These are phyloP conservation scores for Teratosphaeria epicoccoides DNA, from an alignment of 2,329 filamentous ascomycete species.

Conservation along the genomic window DNA sequence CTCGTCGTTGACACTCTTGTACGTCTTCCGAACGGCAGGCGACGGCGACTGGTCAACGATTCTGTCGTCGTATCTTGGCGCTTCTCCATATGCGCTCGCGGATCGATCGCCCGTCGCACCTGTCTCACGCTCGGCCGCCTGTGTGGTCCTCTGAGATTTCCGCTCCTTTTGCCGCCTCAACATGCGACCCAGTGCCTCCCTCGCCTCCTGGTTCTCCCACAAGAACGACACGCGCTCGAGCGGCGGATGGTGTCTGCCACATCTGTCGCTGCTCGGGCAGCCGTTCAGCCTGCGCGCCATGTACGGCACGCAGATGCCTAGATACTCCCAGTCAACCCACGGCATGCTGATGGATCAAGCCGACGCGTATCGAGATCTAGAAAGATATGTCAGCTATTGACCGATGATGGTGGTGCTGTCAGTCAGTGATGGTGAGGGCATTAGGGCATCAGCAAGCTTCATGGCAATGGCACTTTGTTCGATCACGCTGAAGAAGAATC, in stretches of 20 bases:
- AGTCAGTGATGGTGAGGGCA: too few species aligned
- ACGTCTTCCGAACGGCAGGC: neutral
- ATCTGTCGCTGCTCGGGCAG: constrained; percentile 5
- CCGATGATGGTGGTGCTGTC: too few species aligned
- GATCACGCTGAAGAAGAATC: too few species aligned
- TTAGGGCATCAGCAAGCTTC: too few species aligned
- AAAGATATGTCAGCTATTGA: too few species aligned
- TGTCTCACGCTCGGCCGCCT: neutral
- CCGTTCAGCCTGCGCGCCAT: constrained; percentile 8
- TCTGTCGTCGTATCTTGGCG: neutral
- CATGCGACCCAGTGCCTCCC: neutral
- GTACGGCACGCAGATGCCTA: constrained; percentile 17
- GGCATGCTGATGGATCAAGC: constrained; percentile 8
- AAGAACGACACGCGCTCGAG: constrained; percentile 6
- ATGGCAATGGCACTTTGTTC: too few species aligned
- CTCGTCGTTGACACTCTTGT: neutral
- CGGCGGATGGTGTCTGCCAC: constrained; percentile 13
- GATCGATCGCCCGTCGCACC: neutral
- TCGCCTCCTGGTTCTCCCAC: constrained; percentile 10
- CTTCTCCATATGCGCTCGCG: neutral
- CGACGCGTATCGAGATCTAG: neutral
- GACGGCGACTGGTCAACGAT: neutral
- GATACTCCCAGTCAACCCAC: constrained; percentile 14
- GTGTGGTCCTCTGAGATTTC: neutral
- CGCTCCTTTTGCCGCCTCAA: neutral